Conservation (phyloP, 768 basidiomycete species). For the Paxillus involutus region DNA sequence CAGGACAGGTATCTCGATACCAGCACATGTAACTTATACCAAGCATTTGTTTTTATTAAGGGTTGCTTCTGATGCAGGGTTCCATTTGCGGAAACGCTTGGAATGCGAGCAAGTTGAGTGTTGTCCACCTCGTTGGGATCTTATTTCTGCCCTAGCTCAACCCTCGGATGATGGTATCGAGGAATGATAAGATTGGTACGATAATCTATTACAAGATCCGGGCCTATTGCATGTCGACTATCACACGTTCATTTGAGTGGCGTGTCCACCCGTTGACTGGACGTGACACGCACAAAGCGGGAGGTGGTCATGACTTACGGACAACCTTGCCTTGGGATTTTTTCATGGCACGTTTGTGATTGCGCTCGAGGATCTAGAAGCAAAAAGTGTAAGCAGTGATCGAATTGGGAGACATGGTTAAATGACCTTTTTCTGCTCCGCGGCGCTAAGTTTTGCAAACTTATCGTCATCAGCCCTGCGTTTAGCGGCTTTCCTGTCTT, state of each 20-base stretch:
- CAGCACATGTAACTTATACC: background rate
- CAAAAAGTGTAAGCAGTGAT: background rate
- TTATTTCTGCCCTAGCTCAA: background rate
- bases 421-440: slow-evolving; percentile 79
- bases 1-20: background rate
- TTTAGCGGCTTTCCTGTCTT: slow-evolving; percentile 72
- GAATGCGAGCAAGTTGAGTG: too few relatives aligned
- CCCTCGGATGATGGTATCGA: background rate
- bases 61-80: too few relatives aligned
- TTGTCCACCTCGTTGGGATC: too few relatives aligned
- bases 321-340: slow-evolving; percentile 69
- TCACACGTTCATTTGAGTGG: too few relatives aligned
- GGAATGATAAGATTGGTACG: background rate
- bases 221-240: too few relatives aligned
- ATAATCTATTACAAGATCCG: too few relatives aligned
- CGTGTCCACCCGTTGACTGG: too few relatives aligned
- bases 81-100: too few relatives aligned
- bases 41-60: too few relatives aligned
- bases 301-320: slow-evolving; percentile 22
- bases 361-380: slow-evolving; percentile 64
- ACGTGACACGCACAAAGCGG: too few relatives aligned
- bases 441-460: slow-evolving; percentile 68
- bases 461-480: slow-evolving; percentile 73
- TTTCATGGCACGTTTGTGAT: slow-evolving; percentile 68
- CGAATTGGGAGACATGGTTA: background rate